Base-by-base conservation (phyloP, 805 yeast genomes). In the Metschnikowia baotianmanensis region DNA sequence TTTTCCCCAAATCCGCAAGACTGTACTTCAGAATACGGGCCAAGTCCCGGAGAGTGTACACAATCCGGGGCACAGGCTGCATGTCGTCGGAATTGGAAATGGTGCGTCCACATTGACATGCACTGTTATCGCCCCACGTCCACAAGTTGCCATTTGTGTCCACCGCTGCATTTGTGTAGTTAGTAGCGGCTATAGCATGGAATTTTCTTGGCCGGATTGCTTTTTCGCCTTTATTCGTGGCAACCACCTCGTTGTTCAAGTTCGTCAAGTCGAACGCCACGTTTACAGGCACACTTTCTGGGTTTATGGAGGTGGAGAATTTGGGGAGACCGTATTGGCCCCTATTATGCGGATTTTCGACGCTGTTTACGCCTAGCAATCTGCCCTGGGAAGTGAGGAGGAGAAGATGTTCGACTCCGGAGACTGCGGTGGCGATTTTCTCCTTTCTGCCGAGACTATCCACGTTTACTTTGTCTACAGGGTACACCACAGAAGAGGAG, bases 291-390 rank as follows among this genome's bases (percentile, higher is more conserved):
- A 63, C 47, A 58, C 55, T 48, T 73, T 72, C 12, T 72, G 68
- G 86, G 0, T 77, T 72, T 4, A 60, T 78, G 53, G 80, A 80
- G 42, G 86, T 90, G 1, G 96, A 78, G 48, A 70, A 77, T 11
- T 67, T 62, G 1, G 96, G 93, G 12, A 87, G 60, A 15, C 97
- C 98, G 62, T 76, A 86, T 63, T 93, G 97, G 4, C 98, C 98
- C 50, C 56, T 58, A 34, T 72, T 72, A 16, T 33, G 32, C n/a
- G 65, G 58, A 11, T 55, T 49, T 5, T 25, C 39, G 12, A 29
- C 31, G 0, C 95, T 80, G 12, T 86, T 74, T 9, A 79, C 68
- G 1, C 86, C 68, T 48, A 72, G 83, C 0, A 86, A 80, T 24
- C 77, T 69, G 1, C 90, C 89, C 9, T 69, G 55, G 28, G 71